Evolutionary conservation across 768 basidiomycete species (phyloP), one percentile per base, ranked within the genome.

Genomic region (Boletus rubroflammeus): DNA sequence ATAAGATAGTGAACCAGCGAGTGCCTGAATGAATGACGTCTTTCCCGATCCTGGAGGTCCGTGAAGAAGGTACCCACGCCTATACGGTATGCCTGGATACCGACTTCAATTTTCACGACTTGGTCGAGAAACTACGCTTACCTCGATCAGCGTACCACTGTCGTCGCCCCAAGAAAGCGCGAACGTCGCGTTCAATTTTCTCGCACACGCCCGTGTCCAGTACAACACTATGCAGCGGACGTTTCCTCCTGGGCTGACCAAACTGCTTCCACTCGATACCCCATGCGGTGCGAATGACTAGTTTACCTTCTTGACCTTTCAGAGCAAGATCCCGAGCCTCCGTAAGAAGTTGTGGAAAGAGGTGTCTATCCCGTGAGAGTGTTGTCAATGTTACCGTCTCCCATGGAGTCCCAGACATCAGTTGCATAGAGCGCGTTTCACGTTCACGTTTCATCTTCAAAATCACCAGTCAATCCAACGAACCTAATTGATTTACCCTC

Each of bases 1-100:
- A 75, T 98, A 98, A 31, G 85, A 85, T 31, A 98, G 73, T 11
- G 86, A 82, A 7, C 95, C 97, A 10, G 97, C 97, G 29, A 98
- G 79, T 13, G 97, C 94, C 73, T 98, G 96, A 61, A 98, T 98
- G 75, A 92, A 99, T 6, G 97, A 99, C 1, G 96, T 95, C 68
- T 99, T 99, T 46, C 97, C 97, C 0, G 94, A 97, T 15, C 97
- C 97, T 7, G 97, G 97, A 21, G 97, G 97, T 11, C 97, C 97
- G 64, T 98, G 83, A 15, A 99, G 74, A 10, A 99, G 81, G 70
- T 98, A 98, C 36, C 97, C 97, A 57, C 97, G 81, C 23, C 97
- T 85, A 67, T 98, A 99, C 0, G 97, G 97, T 55, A 99, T 97
- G 17, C 96, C 95, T 98, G 55, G 40, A 53, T 36, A 47, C 32